A percentile compares a stretch with the other conserved stretches of the same genome.
Evolutionary conservation across 2,329 filamentous ascomycete genomes (phyloP).

Genomic region (Diaporthe batatas): DNA sequence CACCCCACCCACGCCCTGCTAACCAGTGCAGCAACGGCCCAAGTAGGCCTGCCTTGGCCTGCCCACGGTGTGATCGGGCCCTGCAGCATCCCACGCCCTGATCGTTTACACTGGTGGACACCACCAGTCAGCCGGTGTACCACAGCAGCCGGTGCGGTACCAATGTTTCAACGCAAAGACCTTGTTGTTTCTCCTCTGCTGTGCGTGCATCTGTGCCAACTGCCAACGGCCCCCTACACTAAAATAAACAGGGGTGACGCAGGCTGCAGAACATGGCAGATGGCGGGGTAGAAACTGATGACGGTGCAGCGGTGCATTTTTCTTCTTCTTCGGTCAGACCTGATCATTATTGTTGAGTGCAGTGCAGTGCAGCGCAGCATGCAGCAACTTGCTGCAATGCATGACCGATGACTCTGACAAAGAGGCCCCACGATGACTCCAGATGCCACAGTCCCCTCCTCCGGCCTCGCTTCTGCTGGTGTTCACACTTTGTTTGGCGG

Average conservation of each 20-base stretch:
- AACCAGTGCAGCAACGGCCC: not conserved
- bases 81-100: conserved; percentile 23
- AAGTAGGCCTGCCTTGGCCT: not conserved
- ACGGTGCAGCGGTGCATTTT: not conserved
- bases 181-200: not conserved
- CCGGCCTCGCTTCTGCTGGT: conserved; percentile 21
- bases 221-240: no score
- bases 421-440: conserved; percentile 8
- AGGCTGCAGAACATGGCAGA: not conserved
- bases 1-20: conserved; percentile 7
- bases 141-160: not conserved
- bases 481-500: conserved; percentile 15
- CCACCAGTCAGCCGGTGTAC: no score
- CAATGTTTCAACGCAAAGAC: conserved; percentile 10
- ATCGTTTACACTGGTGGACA: no score
- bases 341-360: not conserved
- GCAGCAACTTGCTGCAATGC: not conserved
- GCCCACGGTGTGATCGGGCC: conserved; percentile 27
- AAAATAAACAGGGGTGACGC: not conserved
- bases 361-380: not conserved
- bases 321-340: not conserved
- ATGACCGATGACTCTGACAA: conserved; percentile 28
- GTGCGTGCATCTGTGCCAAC: not conserved
- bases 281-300: not conserved
- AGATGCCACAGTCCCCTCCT: not conserved